Conservation (phyloP, 2,329 filamentous ascomycete species). For the Hypomyces rosellus region DNA sequence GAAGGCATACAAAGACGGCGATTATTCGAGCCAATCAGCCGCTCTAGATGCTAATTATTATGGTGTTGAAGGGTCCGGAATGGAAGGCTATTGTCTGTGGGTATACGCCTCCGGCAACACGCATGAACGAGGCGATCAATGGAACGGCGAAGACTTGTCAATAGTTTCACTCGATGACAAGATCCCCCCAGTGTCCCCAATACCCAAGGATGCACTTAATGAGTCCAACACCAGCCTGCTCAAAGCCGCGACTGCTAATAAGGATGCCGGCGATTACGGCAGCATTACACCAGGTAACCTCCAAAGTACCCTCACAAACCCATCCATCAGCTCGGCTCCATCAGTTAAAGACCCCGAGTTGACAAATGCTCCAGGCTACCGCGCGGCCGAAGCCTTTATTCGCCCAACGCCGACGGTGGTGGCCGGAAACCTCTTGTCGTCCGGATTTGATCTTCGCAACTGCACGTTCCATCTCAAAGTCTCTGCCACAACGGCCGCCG, state of each 20-base stretch:
- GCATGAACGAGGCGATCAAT: slow-evolving; percentile 84
- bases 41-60: slow-evolving; percentile 97
- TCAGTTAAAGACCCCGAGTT: slow-evolving; percentile 50
- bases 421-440: slow-evolving; percentile 62
- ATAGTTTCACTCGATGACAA: slow-evolving; percentile 83
- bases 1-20: slow-evolving; percentile 88
- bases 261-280: slow-evolving; percentile 44
- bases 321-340: slow-evolving; percentile 55
- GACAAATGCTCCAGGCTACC: slow-evolving; percentile 64
- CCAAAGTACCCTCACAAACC: slow-evolving; percentile 62
- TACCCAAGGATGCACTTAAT: slow-evolving; percentile 36
- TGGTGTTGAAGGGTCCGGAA: slow-evolving; percentile 74
- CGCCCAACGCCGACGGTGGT: slow-evolving; percentile 74
- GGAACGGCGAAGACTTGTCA: slow-evolving; percentile 96
- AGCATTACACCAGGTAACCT: slow-evolving; percentile 70
- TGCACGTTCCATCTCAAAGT: slow-evolving; percentile 73
- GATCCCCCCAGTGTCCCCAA: slow-evolving; percentile 44
- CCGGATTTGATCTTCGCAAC: slow-evolving; percentile 75
- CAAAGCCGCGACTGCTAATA: slow-evolving; percentile 19
- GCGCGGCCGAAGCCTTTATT: slow-evolving; percentile 89
- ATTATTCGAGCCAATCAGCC: slow-evolving; percentile 86
- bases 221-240: slow-evolving; percentile 40
- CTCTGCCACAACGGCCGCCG: slow-evolving; percentile 50
- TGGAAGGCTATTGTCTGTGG: slow-evolving; percentile 88
- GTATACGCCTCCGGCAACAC: slow-evolving; percentile 77